Evolutionary conservation across 495 filamentous ascomycete genomes (phyloP).

Genomic region (Penicillium maclennaniae): DNA sequence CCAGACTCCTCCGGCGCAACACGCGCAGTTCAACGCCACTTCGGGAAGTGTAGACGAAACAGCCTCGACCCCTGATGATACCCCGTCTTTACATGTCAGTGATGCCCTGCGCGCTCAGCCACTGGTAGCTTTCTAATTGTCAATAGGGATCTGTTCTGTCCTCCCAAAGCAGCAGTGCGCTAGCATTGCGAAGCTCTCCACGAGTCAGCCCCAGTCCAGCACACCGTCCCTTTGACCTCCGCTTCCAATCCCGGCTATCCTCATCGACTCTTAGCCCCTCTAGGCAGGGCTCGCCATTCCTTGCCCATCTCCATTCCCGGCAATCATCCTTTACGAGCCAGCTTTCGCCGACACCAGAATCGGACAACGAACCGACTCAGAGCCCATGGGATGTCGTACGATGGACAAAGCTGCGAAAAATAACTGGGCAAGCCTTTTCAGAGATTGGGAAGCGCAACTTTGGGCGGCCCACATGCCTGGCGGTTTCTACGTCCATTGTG

Average conservation of each 20-base stretch:
- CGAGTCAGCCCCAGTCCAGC: slow-evolving; percentile 66
- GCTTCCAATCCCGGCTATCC: slow-evolving; percentile 83
- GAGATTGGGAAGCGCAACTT: slow-evolving; percentile 91
- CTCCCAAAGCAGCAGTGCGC: slow-evolving; percentile 64
- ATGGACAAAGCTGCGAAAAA: slow-evolving; percentile 91
- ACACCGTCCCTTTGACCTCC: slow-evolving; percentile 86
- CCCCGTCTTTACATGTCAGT: slow-evolving; percentile 78
- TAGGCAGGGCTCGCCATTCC: slow-evolving; percentile 73
- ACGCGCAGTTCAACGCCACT: slow-evolving; percentile 14
- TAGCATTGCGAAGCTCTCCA: slow-evolving; percentile 47
- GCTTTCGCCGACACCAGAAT: slow-evolving; percentile 45
- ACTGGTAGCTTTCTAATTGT: slow-evolving; percentile 21
- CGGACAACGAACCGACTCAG: slow-evolving; percentile 58
- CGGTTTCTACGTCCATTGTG: slow-evolving; percentile 84
- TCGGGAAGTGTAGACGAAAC: slow-evolving; percentile 45
- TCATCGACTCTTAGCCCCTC: slow-evolving; percentile 57
- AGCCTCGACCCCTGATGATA: slow-evolving; percentile 78
- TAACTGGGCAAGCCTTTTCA: slow-evolving; percentile 88
- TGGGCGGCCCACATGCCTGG: slow-evolving; percentile 84
- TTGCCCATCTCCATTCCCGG: slow-evolving; percentile 70
- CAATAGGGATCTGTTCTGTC: slow-evolving; percentile 76
- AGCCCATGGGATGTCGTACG: slow-evolving; percentile 94
- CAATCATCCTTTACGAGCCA: slow-evolving; percentile 66
- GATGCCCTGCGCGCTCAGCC: slow-evolving; percentile 18
- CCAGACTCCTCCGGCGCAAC: slow-evolving; percentile 24